phyloP scores from a whole-genome alignment of 768 basidiomycete species.

The Auricularia sp. region DNA sequence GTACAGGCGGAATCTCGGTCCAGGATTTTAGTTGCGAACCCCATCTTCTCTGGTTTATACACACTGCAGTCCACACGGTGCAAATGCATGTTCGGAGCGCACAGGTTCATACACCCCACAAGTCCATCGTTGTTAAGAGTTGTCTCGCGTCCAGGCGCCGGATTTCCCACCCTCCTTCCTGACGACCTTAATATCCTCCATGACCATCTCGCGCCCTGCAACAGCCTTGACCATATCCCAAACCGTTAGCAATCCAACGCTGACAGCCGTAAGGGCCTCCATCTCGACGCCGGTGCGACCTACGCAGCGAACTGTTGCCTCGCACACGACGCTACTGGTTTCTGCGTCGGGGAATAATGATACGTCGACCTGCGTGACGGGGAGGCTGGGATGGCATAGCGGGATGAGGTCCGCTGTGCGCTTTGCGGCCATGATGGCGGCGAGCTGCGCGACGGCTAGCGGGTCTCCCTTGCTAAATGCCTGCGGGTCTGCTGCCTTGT shows the following conservation, averaged over 20 bases:
- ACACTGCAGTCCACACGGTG: too few species aligned
- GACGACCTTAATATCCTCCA: slow-evolving; percentile 55
- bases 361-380: slow-evolving; percentile 62
- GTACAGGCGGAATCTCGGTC: slow-evolving; percentile 51
- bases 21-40: not conserved
- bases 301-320: slow-evolving; percentile 61
- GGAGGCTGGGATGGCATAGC: slow-evolving; percentile 69
- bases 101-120: too few species aligned
- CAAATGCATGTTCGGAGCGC: too few species aligned
- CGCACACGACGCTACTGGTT: slow-evolving; percentile 41
- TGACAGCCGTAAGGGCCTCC: slow-evolving; percentile 85
- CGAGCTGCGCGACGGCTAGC: slow-evolving; percentile 68
- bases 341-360: slow-evolving; percentile 38
- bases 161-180: slow-evolving; percentile 67
- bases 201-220: slow-evolving; percentile 79
- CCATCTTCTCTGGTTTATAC: too few species aligned
- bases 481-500: not conserved
- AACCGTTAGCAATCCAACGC: slow-evolving; percentile 66
- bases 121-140: not conserved
- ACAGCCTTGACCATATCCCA: slow-evolving; percentile 94
- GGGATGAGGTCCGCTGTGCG: slow-evolving; percentile 77
- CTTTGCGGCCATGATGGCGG: slow-evolving; percentile 83
- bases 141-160: slow-evolving; percentile 37
- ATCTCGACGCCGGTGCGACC: slow-evolving; percentile 87
- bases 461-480: slow-evolving; percentile 51